Evolutionary conservation across 345 rosid species (phyloP).

Genomic region (Erysimum cheiranthoides): DNA sequence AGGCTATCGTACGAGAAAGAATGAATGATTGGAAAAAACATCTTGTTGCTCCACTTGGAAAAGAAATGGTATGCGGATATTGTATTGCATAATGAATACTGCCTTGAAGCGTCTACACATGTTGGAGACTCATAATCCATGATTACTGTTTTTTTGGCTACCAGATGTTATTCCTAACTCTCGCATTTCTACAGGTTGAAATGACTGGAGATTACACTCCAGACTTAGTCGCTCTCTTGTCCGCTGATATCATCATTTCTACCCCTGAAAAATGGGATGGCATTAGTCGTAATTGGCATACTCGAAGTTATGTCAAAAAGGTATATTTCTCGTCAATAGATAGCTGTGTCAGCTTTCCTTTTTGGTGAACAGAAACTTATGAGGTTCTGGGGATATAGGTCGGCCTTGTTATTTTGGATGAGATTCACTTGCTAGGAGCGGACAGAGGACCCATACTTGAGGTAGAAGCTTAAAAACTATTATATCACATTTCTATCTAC

Average conservation of each 20-base stretch:
- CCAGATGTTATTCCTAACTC: conserved; percentile 30
- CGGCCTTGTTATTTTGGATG: conserved; percentile 95
- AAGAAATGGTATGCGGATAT: conserved; percentile 67
- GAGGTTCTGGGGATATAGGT: conserved; percentile 59
- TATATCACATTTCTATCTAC: conserved; percentile 21
- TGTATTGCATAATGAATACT: conserved; percentile 21
- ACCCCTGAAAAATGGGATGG: conserved; percentile 99
- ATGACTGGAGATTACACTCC: conserved; percentile 99
- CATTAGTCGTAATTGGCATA: conserved; percentile 98
- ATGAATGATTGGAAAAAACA: conserved; percentile 93
- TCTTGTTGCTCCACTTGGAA: conserved; percentile 88
- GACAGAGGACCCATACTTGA: conserved; percentile 99
- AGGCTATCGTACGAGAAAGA: conserved; percentile 98
- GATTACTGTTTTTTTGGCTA: conserved; percentile 30
- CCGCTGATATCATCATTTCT: conserved; percentile 97
- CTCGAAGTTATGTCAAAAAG: conserved; percentile 95
- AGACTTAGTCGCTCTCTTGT: conserved; percentile 91
- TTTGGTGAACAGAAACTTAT: conserved; percentile 9
- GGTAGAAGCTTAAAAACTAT: conserved; percentile 54
- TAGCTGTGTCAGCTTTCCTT: conserved; percentile 26
- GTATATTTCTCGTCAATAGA: conserved; percentile 46
- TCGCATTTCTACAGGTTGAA: conserved; percentile 68
- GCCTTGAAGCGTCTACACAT: conserved; percentile 26
- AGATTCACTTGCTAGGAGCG: conserved; percentile 97
- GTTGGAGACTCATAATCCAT: conserved; percentile 25